A percentile compares a stretch with the other conserved stretches of the same genome.
These are phyloP conservation scores for Talaromyces rugulosus DNA, from an alignment of 2,329 filamentous ascomycete species.

Conservation along the genomic window DNA sequence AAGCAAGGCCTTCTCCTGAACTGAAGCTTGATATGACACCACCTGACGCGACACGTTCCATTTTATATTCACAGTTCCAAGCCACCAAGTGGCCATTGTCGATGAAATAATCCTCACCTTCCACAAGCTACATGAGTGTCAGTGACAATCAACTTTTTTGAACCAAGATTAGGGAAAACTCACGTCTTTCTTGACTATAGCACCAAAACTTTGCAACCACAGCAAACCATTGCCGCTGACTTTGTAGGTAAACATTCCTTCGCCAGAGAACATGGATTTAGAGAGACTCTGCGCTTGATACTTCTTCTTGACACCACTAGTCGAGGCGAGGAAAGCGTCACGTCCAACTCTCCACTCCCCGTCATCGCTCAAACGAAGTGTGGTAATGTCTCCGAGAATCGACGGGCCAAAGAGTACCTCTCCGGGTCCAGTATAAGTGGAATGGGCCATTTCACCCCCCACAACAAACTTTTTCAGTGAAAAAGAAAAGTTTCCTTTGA, in stretches of 20 bases:
- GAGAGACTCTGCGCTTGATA: constrained; percentile 80
- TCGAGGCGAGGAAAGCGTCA: constrained; percentile 80
- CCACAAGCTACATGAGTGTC: constrained; percentile 39
- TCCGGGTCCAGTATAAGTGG: constrained; percentile 81
- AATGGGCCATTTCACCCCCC: constrained; percentile 73
- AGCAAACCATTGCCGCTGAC: constrained; percentile 75
- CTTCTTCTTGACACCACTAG: constrained; percentile 81
- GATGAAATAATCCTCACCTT: constrained; percentile 84
- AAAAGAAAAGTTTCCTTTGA: constrained; percentile 81
- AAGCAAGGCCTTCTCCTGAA: constrained; percentile 83
- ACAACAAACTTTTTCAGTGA: constrained; percentile 85
- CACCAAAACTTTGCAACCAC: constrained; percentile 91
- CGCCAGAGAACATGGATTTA: constrained; percentile 91
- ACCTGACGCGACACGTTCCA: constrained; percentile 85
- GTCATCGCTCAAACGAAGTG: too few relatives aligned
- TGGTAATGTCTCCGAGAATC: too few relatives aligned
- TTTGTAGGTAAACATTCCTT: constrained; percentile 87
- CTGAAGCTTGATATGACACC: constrained; percentile 83
- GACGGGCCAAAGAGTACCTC: constrained; percentile 81
- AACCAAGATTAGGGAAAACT: too few relatives aligned
- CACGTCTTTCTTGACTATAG: constrained; percentile 94
- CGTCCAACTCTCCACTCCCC: constrained; percentile 89
- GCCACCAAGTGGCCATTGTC: constrained; percentile 92
- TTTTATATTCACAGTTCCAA: constrained; percentile 92
- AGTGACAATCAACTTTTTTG: too few relatives aligned